Evolutionary conservation across 768 basidiomycete species (phyloP), one percentile per base, ranked within the genome.

Genomic region (Psilocybe sp.): DNA sequence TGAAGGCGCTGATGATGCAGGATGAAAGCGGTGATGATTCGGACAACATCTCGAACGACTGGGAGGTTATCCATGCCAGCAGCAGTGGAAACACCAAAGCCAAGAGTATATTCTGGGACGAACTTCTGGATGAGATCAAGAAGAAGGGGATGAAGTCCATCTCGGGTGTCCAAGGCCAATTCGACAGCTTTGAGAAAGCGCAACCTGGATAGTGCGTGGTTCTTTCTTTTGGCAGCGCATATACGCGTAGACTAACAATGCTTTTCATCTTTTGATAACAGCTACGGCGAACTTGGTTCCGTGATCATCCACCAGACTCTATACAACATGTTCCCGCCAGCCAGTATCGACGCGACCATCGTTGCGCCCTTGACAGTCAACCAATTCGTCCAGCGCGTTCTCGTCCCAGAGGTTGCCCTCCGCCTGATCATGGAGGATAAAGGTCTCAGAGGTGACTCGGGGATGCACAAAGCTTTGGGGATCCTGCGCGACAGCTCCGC

Each of bases 341-440:
- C 74, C 3, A 67, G 75, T 0, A 77, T 89, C 40, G 71, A 82
- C 48, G 71, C 80, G 0, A 61, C 68, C n/a, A 64, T 74, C 10
- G 77, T 83, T 19, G 65, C 73, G 0, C 87, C 95, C 0, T 77
- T 98, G 18, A 80, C 82, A 1, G 74, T 83, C 0, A 78, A 81
- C 32, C 86, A 92, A 50, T 96, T 94, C 61, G 75, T 92, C 34
- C 83, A 87, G 35, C 84, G 85, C 13, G 77, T 98, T 28, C 78
- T 98, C n/a, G 83, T 98, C 2, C 96, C 96, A 1, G 95, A 98
- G 68, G 82, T 87, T 0, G 91, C 87, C 0, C 73, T 87, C 36
- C 73, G 78, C 18, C 80, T 98, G n/a, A 91, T 98, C 52, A 82
- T 82, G 72, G 75, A 87, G 50, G 94, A 98, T 62, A 78, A 78